Percentiles rank a stretch among this genome's conserved stretches.
Evolutionary conservation across 257 asterid genomes (phyloP).

Genomic region (Galeopsis tetrahit): DNA sequence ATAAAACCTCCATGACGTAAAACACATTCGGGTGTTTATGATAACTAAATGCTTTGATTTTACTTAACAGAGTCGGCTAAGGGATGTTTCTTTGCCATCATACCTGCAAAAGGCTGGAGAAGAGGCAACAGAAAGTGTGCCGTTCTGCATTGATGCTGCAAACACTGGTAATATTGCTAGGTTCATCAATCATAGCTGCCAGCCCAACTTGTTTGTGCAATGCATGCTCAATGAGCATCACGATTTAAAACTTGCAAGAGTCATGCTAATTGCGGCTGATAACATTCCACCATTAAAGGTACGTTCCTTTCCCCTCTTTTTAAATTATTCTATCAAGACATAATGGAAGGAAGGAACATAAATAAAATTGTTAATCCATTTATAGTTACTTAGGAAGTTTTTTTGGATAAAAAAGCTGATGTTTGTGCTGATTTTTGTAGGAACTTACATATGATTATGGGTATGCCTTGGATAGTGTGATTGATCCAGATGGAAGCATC

Average conservation of each 20-base stretch:
- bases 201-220: slow-evolving; percentile 86
- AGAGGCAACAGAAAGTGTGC: slow-evolving; percentile 54
- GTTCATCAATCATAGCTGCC: slow-evolving; percentile 87
- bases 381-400: no score
- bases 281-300: slow-evolving; percentile 91
- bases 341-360: no score
- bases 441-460: slow-evolving; percentile 84
- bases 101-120: slow-evolving; percentile 48
- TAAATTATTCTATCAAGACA: no score
- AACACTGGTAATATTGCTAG: slow-evolving; percentile 69
- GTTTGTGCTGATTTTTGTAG: slow-evolving; percentile 41
- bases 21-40: neutral
- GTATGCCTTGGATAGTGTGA: slow-evolving; percentile 72
- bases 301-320: neutral
- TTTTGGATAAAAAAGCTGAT: neutral
- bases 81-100: slow-evolving; percentile 70
- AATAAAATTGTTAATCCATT: no score
- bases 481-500: slow-evolving; percentile 66
- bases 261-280: slow-evolving; percentile 79
- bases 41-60: neutral
- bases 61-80: slow-evolving; percentile 67
- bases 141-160: slow-evolving; percentile 88
- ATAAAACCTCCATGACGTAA: neutral
- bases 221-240: slow-evolving; percentile 76
- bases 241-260: slow-evolving; percentile 65